Percentiles rank a stretch among this genome's conserved stretches.
Conservation (phyloP, 2,329 filamentous ascomycete species). For the Sporothrix dimorphospora region DNA sequence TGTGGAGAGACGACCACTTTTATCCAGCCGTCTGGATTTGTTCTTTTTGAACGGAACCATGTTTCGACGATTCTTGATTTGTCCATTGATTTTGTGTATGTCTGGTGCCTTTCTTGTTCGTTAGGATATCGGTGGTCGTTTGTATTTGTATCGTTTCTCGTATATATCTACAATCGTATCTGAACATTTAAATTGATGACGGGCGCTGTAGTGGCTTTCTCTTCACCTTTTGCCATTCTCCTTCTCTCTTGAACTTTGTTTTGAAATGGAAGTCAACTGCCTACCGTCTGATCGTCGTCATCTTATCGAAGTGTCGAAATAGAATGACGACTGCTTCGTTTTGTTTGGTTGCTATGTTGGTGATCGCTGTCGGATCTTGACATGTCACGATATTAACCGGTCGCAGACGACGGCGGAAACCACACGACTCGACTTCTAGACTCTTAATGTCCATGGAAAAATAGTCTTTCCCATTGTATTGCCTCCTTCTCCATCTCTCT, state of each 20-base stretch:
- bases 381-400: not conserved
- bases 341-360: not conserved
- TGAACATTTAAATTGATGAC: not conserved
- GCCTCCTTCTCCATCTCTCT: not conserved
- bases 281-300: not conserved
- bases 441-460: not conserved
- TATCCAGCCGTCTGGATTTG: conserved; percentile 1
- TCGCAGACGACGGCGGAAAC: not conserved
- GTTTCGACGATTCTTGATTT: not conserved
- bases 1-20: not conserved
- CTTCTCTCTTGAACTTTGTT: not conserved
- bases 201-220: not conserved
- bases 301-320: not conserved
- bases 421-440: not conserved
- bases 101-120: too few species aligned
- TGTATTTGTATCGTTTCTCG: conserved; percentile 31
- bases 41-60: not conserved
- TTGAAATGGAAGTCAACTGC: not conserved
- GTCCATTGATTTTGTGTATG: not conserved
- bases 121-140: too few species aligned
- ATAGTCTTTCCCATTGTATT: not conserved
- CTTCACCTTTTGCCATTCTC: not conserved
- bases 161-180: not conserved
- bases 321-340: not conserved
- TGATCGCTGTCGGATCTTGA: not conserved